Base-by-base conservation (phyloP, 1,139 yeast genomes). In the Scheffersomyces titani region DNA sequence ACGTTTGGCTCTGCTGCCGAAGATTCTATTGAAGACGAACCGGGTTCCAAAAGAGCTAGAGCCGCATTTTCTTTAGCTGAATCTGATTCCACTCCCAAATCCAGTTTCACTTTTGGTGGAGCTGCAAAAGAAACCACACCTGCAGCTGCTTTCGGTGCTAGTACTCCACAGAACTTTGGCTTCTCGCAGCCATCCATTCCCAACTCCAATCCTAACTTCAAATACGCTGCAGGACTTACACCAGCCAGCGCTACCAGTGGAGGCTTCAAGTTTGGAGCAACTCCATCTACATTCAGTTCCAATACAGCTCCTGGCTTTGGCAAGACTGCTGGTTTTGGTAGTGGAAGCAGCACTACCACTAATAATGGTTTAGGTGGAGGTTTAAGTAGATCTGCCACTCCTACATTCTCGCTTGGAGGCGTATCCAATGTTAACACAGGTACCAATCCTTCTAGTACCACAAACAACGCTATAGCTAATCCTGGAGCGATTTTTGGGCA, bases 31-130 rank as follows among this genome's bases (percentile, higher is more conserved):
- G 50, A 50, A 1, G 24, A 22, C 4, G 52, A 40, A n/a, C 18
- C 52, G 16, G 30, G 22, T 7, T 30, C 53, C 19, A 50, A 52
- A 44, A 50, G 52, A 47, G 19, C 21, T 5, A 36, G 49, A 44
- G 16, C 51, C 6, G 47, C 52, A 21, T 16, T 56, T 5, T 54
- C 52, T 52, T 56, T 54, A 6, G 51, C 44, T 36, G 51, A 44
- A 13, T 21, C 49, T 4, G 21, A 40, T 19, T 16, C 54, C 19
- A 45, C 40, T n/a, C 18, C 40, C 4, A 24, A 36, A 19, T 18
- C 54, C 44, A 48, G 51, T 2, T 56, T 60, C 45, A 44, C 56
- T 9, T 63, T 63, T 45, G 67, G 67, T 3, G 60, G 56, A 21
- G 50, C 58, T 6, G 56, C 61, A n/a, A 46, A 46, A 46, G 49